Conservation (phyloP, 2,329 filamentous ascomycete species). For the Fusarium nurragi region DNA sequence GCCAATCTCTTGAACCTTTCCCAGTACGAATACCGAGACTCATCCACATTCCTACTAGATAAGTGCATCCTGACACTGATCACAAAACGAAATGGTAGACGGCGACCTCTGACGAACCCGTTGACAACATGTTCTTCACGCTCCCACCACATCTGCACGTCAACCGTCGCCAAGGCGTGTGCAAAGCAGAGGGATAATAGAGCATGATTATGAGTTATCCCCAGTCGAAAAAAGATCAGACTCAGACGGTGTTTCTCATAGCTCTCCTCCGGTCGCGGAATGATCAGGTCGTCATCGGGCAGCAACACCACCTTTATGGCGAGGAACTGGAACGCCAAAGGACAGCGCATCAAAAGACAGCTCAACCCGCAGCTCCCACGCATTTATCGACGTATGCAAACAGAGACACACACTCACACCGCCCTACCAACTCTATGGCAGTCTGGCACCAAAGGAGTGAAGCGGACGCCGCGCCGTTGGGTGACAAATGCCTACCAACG, state of each 20-base stretch:
- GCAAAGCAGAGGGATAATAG: background rate
- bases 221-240: background rate
- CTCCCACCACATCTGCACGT: conserved; percentile 8
- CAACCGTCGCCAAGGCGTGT: background rate
- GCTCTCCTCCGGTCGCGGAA: conserved; percentile 25
- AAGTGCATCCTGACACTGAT: background rate
- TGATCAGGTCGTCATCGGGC: conserved; percentile 45
- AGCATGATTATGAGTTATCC: background rate
- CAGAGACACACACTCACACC: conserved; percentile 41
- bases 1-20: conserved; percentile 19
- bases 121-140: background rate
- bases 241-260: background rate
- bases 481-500: conserved; percentile 36
- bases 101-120: background rate
- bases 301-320: conserved; percentile 41
- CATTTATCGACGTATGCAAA: conserved; percentile 35
- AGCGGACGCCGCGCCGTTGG: conserved; percentile 42
- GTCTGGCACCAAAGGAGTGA: conserved; percentile 38
- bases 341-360: conserved; percentile 44
- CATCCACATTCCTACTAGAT: conserved; percentile 6
- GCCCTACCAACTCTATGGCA: conserved; percentile 15
- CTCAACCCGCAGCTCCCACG: conserved; percentile 44
- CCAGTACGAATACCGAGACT: conserved; percentile 13
- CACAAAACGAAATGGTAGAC: background rate
- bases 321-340: conserved; percentile 34